Evolutionary conservation across 495 filamentous ascomycete species (phyloP).

Genomic region (Aeminium ludgeri): DNA sequence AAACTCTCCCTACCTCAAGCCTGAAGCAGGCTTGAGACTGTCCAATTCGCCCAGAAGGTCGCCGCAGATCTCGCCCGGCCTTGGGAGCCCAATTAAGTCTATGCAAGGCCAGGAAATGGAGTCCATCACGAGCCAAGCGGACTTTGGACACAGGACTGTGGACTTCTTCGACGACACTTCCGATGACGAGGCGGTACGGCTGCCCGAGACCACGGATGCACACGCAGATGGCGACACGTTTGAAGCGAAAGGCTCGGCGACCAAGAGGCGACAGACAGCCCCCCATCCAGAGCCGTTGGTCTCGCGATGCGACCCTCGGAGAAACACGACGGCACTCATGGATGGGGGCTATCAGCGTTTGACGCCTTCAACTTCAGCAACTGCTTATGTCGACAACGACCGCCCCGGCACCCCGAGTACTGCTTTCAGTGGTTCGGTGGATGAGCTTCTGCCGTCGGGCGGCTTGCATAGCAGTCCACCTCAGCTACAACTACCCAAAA

Average conservation of each 20-base stretch:
- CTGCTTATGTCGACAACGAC: not conserved
- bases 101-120: conserved; percentile 11
- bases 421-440: conserved; percentile 12
- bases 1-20: conserved; percentile 3
- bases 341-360: conserved; percentile 12
- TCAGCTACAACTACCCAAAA: not conserved
- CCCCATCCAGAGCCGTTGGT: not conserved
- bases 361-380: too few relatives aligned
- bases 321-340: not conserved
- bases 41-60: conserved; percentile 10
- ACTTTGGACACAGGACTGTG: conserved; percentile 7
- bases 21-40: not conserved
- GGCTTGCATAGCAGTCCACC: conserved; percentile 2
- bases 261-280: conserved; percentile 2
- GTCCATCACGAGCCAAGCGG: conserved; percentile 11
- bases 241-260: not conserved
- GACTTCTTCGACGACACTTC: conserved; percentile 18
- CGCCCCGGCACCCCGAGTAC: conserved; percentile 4
- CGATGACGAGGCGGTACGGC: conserved; percentile 8
- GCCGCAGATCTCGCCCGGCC: conserved; percentile 1
- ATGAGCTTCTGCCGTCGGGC: conserved; percentile 10
- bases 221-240: not conserved
- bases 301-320: not conserved
- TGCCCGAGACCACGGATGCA: not conserved
- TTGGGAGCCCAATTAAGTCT: conserved; percentile 4